Evolutionary conservation across 2,329 filamentous ascomycete species (phyloP), one percentile per base, ranked within the genome.

Genomic region (Fusarium nygamai): DNA sequence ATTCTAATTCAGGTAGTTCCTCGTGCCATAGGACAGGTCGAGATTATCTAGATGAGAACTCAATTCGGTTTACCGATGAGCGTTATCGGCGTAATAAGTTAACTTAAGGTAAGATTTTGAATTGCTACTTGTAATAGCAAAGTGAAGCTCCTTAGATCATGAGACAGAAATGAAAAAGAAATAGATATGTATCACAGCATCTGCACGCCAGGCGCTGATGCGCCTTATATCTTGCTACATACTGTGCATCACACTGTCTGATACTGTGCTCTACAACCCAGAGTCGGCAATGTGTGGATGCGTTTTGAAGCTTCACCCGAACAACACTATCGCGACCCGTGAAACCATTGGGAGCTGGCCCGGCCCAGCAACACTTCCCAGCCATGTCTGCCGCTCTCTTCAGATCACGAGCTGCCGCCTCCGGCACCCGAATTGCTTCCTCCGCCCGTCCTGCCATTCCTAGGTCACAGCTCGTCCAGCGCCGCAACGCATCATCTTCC

Each of bases 401-500:
- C 22, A 73, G 77, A 71, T 77, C 77, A 48, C 75, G 77, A 69
- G 41, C 58, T 57, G 74, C 74, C 72, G 33, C 57, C 54, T 71
- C 73, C 24, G 72, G 69, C 54, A 51, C 68, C 59, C 70, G 72
- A 71, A 68, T 65, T 33, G 58, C 64, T 36, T 68, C 76, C 34
- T 73, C 75, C 29, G 70, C 69, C 22, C 77, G 77, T 36, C 59
- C 72, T 58, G 58, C 64, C 39, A 51, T 72, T 17, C 65, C 77
- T 31, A 77, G 67, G 51, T 64, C 64, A 58, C 74, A 70, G 36
- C 71, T 73, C 17, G 67, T 70, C 27, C 67, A 78, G 58, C 77
- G 78, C 66, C 82, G 82, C 33, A 74, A 80, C 72, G 80, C 79
- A 51, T 84, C 83, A 17, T 77, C 82, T 24, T 84, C 83, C 11